phyloP scores from a whole-genome alignment of 495 filamentous ascomycete genomes.

The Choiromyces venosus region DNA sequence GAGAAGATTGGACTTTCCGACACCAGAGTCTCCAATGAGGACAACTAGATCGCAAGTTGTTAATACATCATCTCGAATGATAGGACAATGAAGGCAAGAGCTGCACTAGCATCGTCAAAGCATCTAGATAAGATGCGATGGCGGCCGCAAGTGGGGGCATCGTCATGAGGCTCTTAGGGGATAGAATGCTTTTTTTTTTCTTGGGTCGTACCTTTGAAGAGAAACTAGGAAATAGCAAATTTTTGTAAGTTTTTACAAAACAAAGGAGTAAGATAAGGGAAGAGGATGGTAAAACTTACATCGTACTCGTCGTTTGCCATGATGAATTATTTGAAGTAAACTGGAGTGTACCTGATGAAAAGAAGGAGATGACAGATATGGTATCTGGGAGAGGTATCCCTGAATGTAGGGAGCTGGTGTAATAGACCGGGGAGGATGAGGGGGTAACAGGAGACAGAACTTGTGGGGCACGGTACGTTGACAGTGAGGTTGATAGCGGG shows the following conservation, averaged over 20 bases:
- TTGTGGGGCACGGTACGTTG: not conserved
- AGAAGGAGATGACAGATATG: constrained; percentile 25
- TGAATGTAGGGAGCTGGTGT: constrained; percentile 18
- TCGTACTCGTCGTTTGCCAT: constrained; percentile 99
- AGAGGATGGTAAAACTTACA: constrained; percentile 56
- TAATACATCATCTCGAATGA: constrained; percentile 35
- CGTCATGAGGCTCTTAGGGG: constrained; percentile 39
- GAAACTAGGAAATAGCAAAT: constrained; percentile 61
- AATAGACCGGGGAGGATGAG: not conserved
- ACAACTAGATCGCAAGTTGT: constrained; percentile 62
- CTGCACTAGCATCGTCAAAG: constrained; percentile 13
- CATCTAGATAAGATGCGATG: constrained; percentile 15
- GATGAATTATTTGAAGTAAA: constrained; percentile 40
- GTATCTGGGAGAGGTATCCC: constrained; percentile 20
- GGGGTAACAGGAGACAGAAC: not conserved
- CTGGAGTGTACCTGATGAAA: constrained; percentile 27
- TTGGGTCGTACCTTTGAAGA: constrained; percentile 85
- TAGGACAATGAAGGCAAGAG: not conserved
- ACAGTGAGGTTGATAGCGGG: not conserved
- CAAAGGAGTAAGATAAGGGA: constrained; percentile 15
- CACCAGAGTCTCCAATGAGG: constrained; percentile 95
- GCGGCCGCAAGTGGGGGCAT: constrained; percentile 24
- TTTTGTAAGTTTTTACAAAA: constrained; percentile 18
- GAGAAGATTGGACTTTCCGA: constrained; percentile 99
- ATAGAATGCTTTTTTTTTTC: constrained; percentile 15